A percentile compares a stretch with the other conserved stretches of the same genome.
phyloP scores from a whole-genome alignment of 2,329 filamentous ascomycete genomes.

The Ceratocystis smalleyi region DNA sequence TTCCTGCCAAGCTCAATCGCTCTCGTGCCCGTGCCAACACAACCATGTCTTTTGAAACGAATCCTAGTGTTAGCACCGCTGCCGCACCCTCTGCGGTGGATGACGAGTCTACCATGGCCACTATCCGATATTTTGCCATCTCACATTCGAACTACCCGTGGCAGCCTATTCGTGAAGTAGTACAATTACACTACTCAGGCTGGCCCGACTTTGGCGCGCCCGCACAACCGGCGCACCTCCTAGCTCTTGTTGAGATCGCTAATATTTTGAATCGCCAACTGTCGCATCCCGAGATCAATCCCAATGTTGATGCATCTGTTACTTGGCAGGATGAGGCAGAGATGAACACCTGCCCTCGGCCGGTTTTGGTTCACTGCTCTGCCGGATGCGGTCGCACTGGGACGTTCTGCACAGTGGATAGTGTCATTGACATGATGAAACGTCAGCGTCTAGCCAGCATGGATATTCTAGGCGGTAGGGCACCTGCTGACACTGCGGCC shows the following conservation, averaged over 20 bases:
- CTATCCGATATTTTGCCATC: constrained; percentile 74
- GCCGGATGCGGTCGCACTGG: constrained; percentile 92
- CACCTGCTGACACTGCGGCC: constrained; percentile 30
- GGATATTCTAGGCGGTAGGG: constrained; percentile 15
- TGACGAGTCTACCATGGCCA: constrained; percentile 47
- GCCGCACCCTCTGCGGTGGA: constrained; percentile 30
- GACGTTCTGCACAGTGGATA: constrained; percentile 92
- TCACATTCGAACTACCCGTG: constrained; percentile 66
- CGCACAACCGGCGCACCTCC: constrained; percentile 70
- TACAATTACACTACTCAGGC: constrained; percentile 83
- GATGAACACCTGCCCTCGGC: constrained; percentile 37
- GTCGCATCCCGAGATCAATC: constrained; percentile 30
- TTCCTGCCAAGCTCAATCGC: neutral
- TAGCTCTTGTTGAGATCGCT: constrained; percentile 78
- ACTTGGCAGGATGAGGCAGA: constrained; percentile 43
- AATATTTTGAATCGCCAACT: constrained; percentile 53
- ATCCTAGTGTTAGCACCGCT: constrained; percentile 12
- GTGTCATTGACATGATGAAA: constrained; percentile 90
- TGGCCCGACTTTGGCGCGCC: constrained; percentile 97
- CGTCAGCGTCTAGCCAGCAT: constrained; percentile 44
- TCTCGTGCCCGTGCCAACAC: constrained; percentile 29
- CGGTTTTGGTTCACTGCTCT: constrained; percentile 85
- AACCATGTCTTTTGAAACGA: constrained; percentile 16
- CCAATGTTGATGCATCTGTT: constrained; percentile 22
- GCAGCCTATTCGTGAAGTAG: constrained; percentile 75